Evolutionary conservation across 2,329 filamentous ascomycete species (phyloP), one percentile per base, ranked within the genome.

Genomic region (Pseudodiploospora longispora): DNA sequence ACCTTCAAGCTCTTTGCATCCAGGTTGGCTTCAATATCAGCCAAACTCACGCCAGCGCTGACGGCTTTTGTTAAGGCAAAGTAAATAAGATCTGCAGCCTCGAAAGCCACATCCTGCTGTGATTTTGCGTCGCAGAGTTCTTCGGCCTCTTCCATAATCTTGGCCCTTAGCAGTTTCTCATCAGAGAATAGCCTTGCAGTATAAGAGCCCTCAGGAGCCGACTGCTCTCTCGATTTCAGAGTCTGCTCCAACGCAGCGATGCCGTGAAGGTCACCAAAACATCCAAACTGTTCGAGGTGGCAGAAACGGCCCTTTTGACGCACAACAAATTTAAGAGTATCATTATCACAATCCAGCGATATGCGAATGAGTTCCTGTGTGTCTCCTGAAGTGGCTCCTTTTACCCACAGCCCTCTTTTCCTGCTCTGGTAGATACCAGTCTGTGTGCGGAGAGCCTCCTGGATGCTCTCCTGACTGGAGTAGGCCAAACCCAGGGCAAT

Each of bases 121-220:
- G 81, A 83, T 52, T 81, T 82, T 10, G 93, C 91, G 51, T 93
- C 82, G 59, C 91, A 96, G 36, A 98, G 75, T 68, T 98, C 93
- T 59, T 94, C 87, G 0, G 93, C 93, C 64, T 98, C 93, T 65
- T 98, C 93, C 82, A 97, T 94, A 44, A 98, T 96, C 74, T 98
- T 98, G 3, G 93, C 93, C 36, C 87, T 78, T 43, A 96, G 69
- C 44, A 98, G 76, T 63, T 94, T 90, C 55, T 87, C 80, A 51
- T 98, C 93, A 12, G 84, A 90, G 72, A 97, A 98, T 1, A 98
- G 72, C 31, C 91, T 77, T 12, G 89, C 87, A 4, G 93, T 98
- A 65, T 98, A 98, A 9, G 93, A 98, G 2, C 90, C 91, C 52
- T 77, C 76, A 0, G 93, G 91, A 0, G 91, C 90, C 12, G 85